phyloP scores from a whole-genome alignment of 768 basidiomycete species.

The Suillus alpinus region DNA sequence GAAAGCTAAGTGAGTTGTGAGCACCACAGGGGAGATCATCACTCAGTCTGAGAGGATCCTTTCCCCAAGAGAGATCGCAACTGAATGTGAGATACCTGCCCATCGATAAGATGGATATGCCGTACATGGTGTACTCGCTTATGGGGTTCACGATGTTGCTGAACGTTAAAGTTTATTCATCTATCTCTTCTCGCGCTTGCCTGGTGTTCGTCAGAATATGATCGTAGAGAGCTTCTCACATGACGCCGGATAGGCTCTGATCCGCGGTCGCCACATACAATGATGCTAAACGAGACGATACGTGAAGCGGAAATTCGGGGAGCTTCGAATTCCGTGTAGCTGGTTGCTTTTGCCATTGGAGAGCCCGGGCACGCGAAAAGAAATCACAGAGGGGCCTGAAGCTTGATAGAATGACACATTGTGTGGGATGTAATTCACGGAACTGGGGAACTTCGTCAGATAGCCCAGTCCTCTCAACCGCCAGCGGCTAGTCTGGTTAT shows the following conservation, averaged over 20 bases:
- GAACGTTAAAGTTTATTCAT: neutral
- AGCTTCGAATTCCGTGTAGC: neutral
- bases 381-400: neutral
- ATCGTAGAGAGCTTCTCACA: neutral
- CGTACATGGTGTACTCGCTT: neutral
- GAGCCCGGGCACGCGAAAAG: neutral
- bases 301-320: neutral
- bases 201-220: neutral
- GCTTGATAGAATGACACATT: neutral
- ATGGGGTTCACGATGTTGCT: neutral
- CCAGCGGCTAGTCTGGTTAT: neutral
- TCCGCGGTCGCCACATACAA: neutral
- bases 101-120: constrained; percentile 1
- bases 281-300: neutral
- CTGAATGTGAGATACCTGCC: constrained; percentile 1
- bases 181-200: neutral
- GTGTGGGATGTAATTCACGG: neutral
- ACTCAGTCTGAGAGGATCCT: neutral
- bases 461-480: neutral
- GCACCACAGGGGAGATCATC: neutral
- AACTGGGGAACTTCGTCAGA: neutral
- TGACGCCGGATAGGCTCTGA: neutral
- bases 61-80: neutral
- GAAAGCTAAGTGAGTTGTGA: neutral
- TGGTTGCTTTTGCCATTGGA: neutral